phyloP scores from a whole-genome alignment of 495 filamentous ascomycete genomes.

The Penicillium salamii region DNA sequence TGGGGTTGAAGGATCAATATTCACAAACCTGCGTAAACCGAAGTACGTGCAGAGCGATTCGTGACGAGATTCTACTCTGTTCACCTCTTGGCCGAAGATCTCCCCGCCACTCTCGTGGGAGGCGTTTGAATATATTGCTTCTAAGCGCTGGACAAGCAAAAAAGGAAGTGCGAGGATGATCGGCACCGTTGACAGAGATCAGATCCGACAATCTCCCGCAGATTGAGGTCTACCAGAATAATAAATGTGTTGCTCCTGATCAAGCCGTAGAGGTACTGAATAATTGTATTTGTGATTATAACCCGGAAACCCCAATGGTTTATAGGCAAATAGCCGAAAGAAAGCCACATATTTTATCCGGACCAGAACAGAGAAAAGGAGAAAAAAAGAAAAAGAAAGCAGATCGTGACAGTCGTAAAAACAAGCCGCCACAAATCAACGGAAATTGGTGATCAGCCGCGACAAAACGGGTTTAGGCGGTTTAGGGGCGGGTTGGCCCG shows the following conservation, averaged over 20 bases:
- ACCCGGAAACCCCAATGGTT: too few species aligned
- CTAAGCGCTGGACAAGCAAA: slow-evolving; percentile 7
- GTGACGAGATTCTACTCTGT: too few species aligned
- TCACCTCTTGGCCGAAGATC: neutral
- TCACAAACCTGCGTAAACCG: too few species aligned
- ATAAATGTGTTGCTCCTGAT: too few species aligned
- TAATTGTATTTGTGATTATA: too few species aligned
- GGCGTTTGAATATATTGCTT: neutral
- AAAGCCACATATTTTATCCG: too few species aligned
- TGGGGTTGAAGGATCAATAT: slow-evolving; percentile 13
- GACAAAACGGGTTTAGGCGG: slow-evolving; percentile 39
- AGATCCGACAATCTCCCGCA: too few species aligned
- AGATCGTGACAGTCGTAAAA: slow-evolving; percentile 10
- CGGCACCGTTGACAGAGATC: neutral
- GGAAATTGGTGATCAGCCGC: slow-evolving; percentile 40
- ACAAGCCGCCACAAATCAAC: slow-evolving; percentile 12
- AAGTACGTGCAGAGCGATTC: too few species aligned
- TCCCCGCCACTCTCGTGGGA: neutral
- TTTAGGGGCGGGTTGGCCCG: slow-evolving; percentile 13
- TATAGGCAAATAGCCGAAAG: too few species aligned
- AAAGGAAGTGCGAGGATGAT: slow-evolving; percentile 13
- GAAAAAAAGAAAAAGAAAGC: neutral
- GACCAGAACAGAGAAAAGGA: too few species aligned
- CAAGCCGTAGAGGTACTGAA: too few species aligned
- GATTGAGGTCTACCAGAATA: too few species aligned